Percentiles rank a stretch among this genome's conserved stretches.
Evolutionary conservation across 2,329 filamentous ascomycete genomes (phyloP).

Genomic region (Aphanocladium album): DNA sequence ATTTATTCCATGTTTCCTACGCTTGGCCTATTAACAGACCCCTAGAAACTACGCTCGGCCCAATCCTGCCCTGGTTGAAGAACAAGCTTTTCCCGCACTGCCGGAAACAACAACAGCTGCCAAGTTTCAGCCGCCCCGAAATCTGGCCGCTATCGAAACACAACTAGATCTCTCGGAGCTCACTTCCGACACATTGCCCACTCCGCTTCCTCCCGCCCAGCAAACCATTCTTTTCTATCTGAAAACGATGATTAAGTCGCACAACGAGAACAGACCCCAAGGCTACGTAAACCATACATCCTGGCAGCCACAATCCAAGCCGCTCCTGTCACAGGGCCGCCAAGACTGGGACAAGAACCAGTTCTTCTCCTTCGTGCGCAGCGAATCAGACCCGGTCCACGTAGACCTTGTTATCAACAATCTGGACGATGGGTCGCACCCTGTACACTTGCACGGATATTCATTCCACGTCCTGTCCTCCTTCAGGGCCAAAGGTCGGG

Average conservation of each 20-base stretch:
- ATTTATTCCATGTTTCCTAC: not conserved
- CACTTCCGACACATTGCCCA: not conserved
- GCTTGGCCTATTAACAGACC: not conserved
- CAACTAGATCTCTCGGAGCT: not conserved
- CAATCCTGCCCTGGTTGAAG: slow-evolving; percentile 15
- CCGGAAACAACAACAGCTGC: not conserved
- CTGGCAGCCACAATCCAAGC: slow-evolving; percentile 20
- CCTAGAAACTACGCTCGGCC: slow-evolving; percentile 20
- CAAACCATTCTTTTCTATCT: slow-evolving; percentile 22
- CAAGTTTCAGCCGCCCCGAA: not conserved
- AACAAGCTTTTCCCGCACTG: slow-evolving; percentile 11
- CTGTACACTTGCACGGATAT: slow-evolving; percentile 52
- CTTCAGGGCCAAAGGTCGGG: slow-evolving; percentile 16
- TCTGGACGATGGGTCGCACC: slow-evolving; percentile 28
- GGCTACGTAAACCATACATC: slow-evolving; percentile 24
- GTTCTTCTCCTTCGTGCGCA: slow-evolving; percentile 18
- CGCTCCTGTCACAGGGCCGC: slow-evolving; percentile 18
- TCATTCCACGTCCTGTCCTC: slow-evolving; percentile 40
- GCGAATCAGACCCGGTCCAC: slow-evolving; percentile 10
- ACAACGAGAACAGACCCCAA: slow-evolving; percentile 19
- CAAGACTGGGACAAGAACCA: slow-evolving; percentile 21
- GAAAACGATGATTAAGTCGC: slow-evolving; percentile 20
- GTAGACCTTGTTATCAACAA: slow-evolving; percentile 29
- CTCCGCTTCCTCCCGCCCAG: slow-evolving; percentile 13
- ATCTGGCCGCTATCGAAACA: not conserved